Base-by-base conservation (phyloP, 2,329 filamentous ascomycete species). In the Ceratocystis albifundus region DNA sequence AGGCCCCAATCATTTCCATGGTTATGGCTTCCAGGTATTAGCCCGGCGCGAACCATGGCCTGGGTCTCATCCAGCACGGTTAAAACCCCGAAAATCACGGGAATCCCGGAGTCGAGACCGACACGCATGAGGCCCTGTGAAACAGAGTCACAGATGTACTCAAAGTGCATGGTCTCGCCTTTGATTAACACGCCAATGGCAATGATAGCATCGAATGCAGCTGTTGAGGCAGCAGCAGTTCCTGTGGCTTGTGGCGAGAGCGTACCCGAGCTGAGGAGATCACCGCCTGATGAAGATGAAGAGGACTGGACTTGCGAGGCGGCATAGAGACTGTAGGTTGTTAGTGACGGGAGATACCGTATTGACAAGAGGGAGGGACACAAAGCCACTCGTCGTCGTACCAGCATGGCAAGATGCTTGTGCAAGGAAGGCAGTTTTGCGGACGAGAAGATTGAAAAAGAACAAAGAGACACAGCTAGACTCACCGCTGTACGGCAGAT, bases 111-210 rank as follows among this genome's bases (percentile, higher is more conserved):
- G 75, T 99, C 93, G 66, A 97, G 80, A 76, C 96, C 91, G 68
- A 97, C 86, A 70, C 90, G 86, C 94, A 99, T 99, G 69, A 99
- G 81, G 5, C 90, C 94, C 69, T 96, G 90, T 67, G 86, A 90
- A 5, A 95, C 91, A 50, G 90, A 85, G 70, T 97, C 94, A 53
- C 92, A 84, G 72, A 99, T 99, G 79, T 99, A 97, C 78, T 99
- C 94, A 73, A 99, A 99, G 78, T 99, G 94, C 91, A 96, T 96
- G 5, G 94, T 97, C 77, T 96, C 89, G 75, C 94, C 94, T 80
- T 99, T 99, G 79, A 99, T 96, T 69, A 99, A 84, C 66, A 96
- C 92, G 66, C 94, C 94, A 71, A 99, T 89, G 65, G 94, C 91
- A 70, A 99, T 92, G 70, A 99, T 86, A 69, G 94, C 94, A 74